Conservation (phyloP, 2,329 filamentous ascomycete species). For the Grosmannia serpens region DNA sequence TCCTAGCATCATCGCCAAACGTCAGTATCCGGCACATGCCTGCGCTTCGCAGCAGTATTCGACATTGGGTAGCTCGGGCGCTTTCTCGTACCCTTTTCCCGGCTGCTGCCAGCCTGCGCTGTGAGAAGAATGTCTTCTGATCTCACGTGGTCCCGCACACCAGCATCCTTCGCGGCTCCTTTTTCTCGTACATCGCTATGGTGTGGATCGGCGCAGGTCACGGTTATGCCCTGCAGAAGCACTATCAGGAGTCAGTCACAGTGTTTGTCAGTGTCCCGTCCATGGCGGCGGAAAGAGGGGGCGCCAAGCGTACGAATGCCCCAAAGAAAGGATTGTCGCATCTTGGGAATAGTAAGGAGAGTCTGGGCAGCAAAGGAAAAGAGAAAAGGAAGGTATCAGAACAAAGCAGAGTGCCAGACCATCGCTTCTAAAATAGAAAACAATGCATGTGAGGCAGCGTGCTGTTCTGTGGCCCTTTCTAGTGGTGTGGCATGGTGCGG, state of each 20-base stretch:
- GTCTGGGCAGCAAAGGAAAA: background rate
- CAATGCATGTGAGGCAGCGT: background rate
- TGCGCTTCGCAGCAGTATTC: background rate
- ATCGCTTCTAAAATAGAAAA: background rate
- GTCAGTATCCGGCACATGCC: background rate
- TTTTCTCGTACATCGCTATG: background rate
- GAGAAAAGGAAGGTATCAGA: background rate
- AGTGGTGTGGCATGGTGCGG: background rate
- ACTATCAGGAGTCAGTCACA: constrained; percentile 4
- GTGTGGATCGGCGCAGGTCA: constrained; percentile 5
- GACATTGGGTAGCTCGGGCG: background rate
- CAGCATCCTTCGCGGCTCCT: background rate
- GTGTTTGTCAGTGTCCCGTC: background rate
- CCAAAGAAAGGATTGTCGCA: constrained; percentile 11
- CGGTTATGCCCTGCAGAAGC: constrained; percentile 12
- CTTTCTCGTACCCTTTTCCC: background rate
- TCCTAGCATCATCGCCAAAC: constrained; percentile 21
- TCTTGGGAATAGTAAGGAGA: background rate
- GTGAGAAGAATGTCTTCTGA: constrained; percentile 2
- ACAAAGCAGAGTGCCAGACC: background rate
- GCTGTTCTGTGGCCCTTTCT: background rate
- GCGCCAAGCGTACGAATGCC: constrained; percentile 7
- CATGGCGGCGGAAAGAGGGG: background rate
- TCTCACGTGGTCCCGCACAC: background rate
- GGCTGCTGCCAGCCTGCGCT: background rate